These are phyloP conservation scores for Rhynchospora tenuis DNA, from an alignment of 176 grass and related monocot genomes.

Conservation along the genomic window DNA sequence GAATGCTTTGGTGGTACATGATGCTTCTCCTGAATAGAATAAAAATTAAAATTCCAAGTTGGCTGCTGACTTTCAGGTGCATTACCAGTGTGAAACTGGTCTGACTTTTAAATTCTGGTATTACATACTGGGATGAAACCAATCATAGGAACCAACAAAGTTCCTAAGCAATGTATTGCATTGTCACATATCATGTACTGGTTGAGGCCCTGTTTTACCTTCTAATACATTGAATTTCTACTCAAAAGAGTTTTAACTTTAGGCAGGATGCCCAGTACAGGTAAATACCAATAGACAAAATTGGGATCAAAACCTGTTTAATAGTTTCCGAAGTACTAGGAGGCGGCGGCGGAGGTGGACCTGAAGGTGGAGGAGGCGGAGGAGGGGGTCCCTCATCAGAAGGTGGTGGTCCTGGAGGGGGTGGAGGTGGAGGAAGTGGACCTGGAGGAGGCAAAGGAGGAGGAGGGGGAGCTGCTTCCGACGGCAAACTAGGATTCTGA, in stretches of 20 bases:
- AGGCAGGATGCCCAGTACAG: not conserved
- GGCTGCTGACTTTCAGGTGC: not conserved
- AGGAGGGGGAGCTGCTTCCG: conserved; percentile 28
- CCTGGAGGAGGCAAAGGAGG: conserved; percentile 38
- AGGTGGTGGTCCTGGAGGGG: conserved; percentile 24
- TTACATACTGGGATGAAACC: not conserved
- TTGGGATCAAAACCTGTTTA: conserved; percentile 12
- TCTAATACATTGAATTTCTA: not conserved
- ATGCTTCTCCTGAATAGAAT: not conserved
- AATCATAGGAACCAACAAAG: not conserved
- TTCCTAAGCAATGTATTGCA: not conserved
- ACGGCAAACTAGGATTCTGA: conserved; percentile 6
- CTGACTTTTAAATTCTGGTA: not conserved
- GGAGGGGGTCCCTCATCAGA: conserved; percentile 31
- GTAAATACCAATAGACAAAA: not conserved
- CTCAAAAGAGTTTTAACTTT: not conserved
- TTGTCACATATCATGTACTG: not conserved
- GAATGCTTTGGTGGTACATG: not conserved
- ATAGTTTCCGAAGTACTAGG: conserved; percentile 2
- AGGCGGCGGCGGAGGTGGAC: conserved; percentile 2
- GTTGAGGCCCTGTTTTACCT: not conserved
- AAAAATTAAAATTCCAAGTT: not conserved
- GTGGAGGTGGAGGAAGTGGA: conserved; percentile 38
- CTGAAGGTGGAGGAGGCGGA: conserved; percentile 17
- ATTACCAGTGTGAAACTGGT: not conserved